Conservation (phyloP, 441 rosid genomes). For the Biscutella laevigata region DNA sequence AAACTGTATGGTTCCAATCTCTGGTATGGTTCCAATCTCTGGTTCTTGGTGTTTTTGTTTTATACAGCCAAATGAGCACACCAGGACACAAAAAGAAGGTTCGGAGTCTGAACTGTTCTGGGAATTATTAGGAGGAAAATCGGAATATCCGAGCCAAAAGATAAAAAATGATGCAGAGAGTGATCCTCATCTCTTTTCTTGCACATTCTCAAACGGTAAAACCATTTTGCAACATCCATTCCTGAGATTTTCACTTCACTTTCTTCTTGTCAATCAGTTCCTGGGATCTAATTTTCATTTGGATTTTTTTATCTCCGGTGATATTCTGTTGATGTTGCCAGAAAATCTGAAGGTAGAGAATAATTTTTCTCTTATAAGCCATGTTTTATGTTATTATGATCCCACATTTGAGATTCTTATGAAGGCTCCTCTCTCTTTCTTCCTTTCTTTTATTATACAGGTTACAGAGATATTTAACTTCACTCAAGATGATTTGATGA, state of each 20-base stretch:
- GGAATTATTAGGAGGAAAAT: conserved; percentile 83
- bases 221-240: not conserved
- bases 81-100: conserved; percentile 87
- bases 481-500: conserved; percentile 87
- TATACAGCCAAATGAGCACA: conserved; percentile 74
- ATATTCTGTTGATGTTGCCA: conserved; percentile 31
- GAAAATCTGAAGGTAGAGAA: conserved; percentile 64
- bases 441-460: conserved; percentile 43
- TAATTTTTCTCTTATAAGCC: too few relatives aligned
- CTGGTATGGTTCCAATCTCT: too few relatives aligned
- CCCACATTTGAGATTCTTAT: not conserved
- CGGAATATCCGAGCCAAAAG: conserved; percentile 74
- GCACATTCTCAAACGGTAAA: conserved; percentile 61
- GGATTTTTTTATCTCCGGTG: conserved; percentile 20
- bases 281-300: not conserved
- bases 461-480: conserved; percentile 77
- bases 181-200: conserved; percentile 91
- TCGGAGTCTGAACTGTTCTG: conserved; percentile 87
- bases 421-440: not conserved
- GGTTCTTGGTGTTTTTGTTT: too few relatives aligned
- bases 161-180: conserved; percentile 61
- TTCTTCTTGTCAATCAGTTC: too few relatives aligned
- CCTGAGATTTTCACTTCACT: not conserved
- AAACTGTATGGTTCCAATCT: too few relatives aligned
- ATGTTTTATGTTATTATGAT: too few relatives aligned